Conservation (phyloP, 805 yeast genomes). For the Ogataea nitratoaversa region DNA sequence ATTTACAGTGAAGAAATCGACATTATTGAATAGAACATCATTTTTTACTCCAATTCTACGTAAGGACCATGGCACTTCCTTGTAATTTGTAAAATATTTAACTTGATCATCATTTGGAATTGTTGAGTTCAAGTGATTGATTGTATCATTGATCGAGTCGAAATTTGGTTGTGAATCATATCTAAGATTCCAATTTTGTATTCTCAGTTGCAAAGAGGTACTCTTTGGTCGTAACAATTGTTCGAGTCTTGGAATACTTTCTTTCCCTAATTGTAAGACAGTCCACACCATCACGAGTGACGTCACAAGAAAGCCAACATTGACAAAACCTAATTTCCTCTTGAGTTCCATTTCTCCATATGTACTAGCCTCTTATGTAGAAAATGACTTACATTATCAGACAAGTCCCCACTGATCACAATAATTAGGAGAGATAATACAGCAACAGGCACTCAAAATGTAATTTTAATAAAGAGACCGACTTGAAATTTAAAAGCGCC, state of each 20-base stretch:
- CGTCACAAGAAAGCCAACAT: no score
- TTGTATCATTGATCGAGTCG: slow-evolving; percentile 19
- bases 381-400: no score
- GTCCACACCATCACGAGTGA: background rate
- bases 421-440: no score
- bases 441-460: no score
- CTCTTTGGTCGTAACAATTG: background rate
- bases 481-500: no score
- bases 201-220: slow-evolving; percentile 4
- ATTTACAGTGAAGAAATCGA: slow-evolving; percentile 39
- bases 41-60: slow-evolving; percentile 33
- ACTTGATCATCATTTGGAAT: slow-evolving; percentile 23
- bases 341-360: background rate
- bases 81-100: slow-evolving; percentile 22
- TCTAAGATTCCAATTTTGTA: slow-evolving; percentile 29
- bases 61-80: slow-evolving; percentile 33
- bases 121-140: slow-evolving; percentile 13
- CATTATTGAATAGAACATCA: slow-evolving; percentile 31
- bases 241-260: no score
- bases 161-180: slow-evolving; percentile 23
- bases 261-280: no score
- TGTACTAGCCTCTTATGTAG: no score
- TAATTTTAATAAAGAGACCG: no score
- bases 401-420: no score
- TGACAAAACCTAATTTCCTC: background rate